Evolutionary conservation across 768 basidiomycete species (phyloP).

Genomic region (Suillus brevipes): DNA sequence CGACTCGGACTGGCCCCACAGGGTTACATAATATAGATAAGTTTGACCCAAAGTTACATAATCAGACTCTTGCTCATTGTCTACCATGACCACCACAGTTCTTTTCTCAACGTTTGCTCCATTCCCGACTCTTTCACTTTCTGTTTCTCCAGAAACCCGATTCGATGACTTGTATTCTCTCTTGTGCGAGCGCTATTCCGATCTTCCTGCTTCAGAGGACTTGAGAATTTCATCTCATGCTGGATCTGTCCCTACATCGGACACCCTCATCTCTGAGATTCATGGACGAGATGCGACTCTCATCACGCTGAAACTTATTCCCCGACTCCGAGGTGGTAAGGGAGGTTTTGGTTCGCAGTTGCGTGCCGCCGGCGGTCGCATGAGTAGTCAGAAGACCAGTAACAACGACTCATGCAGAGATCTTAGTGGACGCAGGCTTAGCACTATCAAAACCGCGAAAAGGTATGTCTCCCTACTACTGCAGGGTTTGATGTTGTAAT

Average conservation of each 20-base stretch:
- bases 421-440: constrained; percentile 83
- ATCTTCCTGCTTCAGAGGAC: constrained; percentile 43
- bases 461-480: constrained; percentile 51
- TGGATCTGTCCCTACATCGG: constrained; percentile 30
- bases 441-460: constrained; percentile 95
- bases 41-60: constrained; percentile 9
- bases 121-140: constrained; percentile 55
- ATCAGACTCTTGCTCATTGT: background rate
- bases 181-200: constrained; percentile 46
- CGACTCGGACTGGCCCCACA: too few species aligned
- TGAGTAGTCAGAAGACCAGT: constrained; percentile 94
- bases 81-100: constrained; percentile 48
- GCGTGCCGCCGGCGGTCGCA: constrained; percentile 94
- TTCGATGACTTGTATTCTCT: constrained; percentile 44
- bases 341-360: constrained; percentile 97
- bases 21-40: constrained; percentile 9
- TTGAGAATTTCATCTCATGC: constrained; percentile 44
- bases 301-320: constrained; percentile 71
- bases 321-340: constrained; percentile 84
- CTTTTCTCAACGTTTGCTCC: constrained; percentile 63
- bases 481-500: background rate
- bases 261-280: constrained; percentile 38
- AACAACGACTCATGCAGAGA: constrained; percentile 96
- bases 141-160: constrained; percentile 41
- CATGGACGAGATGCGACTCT: constrained; percentile 37